These are phyloP conservation scores for Choanephora cucurbitarum DNA, from an alignment of 371 early-diverging fungal genomes.

Conservation along the genomic window DNA sequence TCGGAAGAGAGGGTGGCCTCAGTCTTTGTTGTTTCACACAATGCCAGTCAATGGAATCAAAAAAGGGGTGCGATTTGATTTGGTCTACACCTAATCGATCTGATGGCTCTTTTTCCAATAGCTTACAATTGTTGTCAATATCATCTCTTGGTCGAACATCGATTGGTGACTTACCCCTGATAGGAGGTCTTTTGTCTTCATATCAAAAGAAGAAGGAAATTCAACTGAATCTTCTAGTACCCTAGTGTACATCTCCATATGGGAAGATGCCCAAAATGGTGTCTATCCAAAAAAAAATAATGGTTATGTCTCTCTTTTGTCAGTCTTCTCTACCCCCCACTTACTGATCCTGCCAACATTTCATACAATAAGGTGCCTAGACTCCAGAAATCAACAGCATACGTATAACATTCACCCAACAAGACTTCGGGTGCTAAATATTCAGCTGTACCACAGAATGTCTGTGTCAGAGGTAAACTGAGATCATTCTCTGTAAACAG, in stretches of 20 bases:
- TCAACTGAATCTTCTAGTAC: slow-evolving; percentile 73
- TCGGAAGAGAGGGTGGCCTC: slow-evolving; percentile 58
- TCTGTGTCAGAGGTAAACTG: slow-evolving; percentile 64
- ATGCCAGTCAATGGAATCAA: slow-evolving; percentile 69
- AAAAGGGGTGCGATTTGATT: slow-evolving; percentile 71
- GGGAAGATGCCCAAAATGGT: slow-evolving; percentile 82
- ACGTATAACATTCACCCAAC: slow-evolving; percentile 78
- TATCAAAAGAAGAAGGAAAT: slow-evolving; percentile 67
- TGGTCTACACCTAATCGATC: slow-evolving; percentile 61
- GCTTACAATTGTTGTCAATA: slow-evolving; percentile 31
- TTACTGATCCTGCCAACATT: slow-evolving; percentile 70
- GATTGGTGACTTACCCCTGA: slow-evolving; percentile 53
- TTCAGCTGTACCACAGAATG: slow-evolving; percentile 96
- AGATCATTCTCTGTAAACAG: slow-evolving; percentile 47
- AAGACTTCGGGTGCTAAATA: slow-evolving; percentile 93
- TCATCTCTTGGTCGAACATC: not conserved
- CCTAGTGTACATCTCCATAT: slow-evolving; percentile 78
- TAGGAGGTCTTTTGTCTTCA: slow-evolving; percentile 55
- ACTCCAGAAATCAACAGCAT: slow-evolving; percentile 96
- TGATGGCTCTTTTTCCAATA: slow-evolving; percentile 70
- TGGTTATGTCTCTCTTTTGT: too few relatives aligned
- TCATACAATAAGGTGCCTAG: slow-evolving; percentile 93
- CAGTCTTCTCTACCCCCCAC: too few relatives aligned
- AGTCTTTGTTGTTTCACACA: slow-evolving; percentile 53
- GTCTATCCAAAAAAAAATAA: too few relatives aligned